phyloP scores from a whole-genome alignment of 2,329 filamentous ascomycete species.

The Huntiella savannae region DNA sequence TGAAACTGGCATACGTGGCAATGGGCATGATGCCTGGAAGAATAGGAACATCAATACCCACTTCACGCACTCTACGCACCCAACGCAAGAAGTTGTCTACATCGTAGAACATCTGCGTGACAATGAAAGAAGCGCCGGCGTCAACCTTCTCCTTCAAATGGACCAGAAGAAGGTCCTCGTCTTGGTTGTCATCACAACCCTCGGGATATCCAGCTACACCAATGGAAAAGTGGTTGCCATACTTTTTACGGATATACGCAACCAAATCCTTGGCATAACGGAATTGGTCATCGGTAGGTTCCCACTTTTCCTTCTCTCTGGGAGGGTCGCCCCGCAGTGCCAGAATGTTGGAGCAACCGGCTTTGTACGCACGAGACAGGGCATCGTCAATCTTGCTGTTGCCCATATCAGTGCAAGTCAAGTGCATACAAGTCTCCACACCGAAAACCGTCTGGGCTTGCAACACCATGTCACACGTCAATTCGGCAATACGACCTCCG shows the following conservation, averaged over 20 bases:
- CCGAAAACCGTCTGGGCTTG: constrained; percentile 91
- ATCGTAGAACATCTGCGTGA: constrained; percentile 99
- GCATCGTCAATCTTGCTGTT: constrained; percentile 79
- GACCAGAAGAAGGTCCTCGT: constrained; percentile 67
- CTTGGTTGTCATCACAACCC: constrained; percentile 80
- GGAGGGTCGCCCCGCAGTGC: constrained; percentile 87
- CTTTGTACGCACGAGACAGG: constrained; percentile 71
- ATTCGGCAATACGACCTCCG: constrained; percentile 70
- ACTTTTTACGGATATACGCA: constrained; percentile 58
- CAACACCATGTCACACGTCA: constrained; percentile 95
- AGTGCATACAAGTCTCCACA: constrained; percentile 95
- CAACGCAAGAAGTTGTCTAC: constrained; percentile 85
- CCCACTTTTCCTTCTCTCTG: constrained; percentile 85
- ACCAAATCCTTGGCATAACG: constrained; percentile 84
- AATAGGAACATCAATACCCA: constrained; percentile 68
- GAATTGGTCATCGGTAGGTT: constrained; percentile 69
- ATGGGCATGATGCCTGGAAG: constrained; percentile 78
- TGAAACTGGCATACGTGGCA: constrained; percentile 81
- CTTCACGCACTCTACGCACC: constrained; percentile 69
- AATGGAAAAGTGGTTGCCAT: constrained; percentile 69
- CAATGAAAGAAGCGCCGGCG: constrained; percentile 78
- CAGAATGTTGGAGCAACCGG: constrained; percentile 93
- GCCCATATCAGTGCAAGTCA: constrained; percentile 98
- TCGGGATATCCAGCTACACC: constrained; percentile 94
- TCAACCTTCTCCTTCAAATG: constrained; percentile 97